Base-by-base conservation (phyloP, 352 stramenopile species). In the Pythium phragmitis region DNA sequence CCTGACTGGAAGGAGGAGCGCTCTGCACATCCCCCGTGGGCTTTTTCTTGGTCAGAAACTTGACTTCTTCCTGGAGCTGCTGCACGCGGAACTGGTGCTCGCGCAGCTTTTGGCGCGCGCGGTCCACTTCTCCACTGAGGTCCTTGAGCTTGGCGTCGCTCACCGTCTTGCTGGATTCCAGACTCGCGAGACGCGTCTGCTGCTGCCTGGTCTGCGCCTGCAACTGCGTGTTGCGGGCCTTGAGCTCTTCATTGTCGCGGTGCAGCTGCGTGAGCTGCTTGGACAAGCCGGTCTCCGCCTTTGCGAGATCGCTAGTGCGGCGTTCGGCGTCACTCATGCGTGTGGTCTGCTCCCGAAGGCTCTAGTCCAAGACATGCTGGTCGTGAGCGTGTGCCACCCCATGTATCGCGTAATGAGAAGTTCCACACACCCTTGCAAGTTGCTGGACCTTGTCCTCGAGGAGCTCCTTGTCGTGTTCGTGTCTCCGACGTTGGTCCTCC, bases 31-130 rank as follows among this genome's bases (percentile, higher is more conserved):
- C 34, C 8, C 14, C 14, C 5, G n/a, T 36, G n/a, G 39, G 34
- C 5, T 57, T 55, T 16, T 66, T 70, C 13, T 89, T 91, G 48
- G 79, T 75, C 12, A 83, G 55, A 45, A 87, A 90, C 28, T 80
- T 57, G 30, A 85, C 60, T 65, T 92, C 80, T 67, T 92, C 82
- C 57, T 89, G 77, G 3, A 92, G 72, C 67, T 92, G 79, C 45
- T 83, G 77, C 58, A 76, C 75, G 28, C 80, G 80, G 56, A 92
- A 92, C 34, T 87, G 77, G 28, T 66, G 63, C 59, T 88, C 77
- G 14, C 80, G 80, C 42, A 66, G 75, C 53, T 65, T 79, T 39
- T 85, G 88, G 23, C 68, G 74, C 12, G 79, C 72, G 36, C 59
- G 70, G 48, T 87, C 72, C 12, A 92, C 53, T 57, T 90, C 80